Percentiles rank a stretch among this genome's conserved stretches.
phyloP scores from a whole-genome alignment of 2,329 filamentous ascomycete genomes.

The Fragosphaeria purpurea region DNA sequence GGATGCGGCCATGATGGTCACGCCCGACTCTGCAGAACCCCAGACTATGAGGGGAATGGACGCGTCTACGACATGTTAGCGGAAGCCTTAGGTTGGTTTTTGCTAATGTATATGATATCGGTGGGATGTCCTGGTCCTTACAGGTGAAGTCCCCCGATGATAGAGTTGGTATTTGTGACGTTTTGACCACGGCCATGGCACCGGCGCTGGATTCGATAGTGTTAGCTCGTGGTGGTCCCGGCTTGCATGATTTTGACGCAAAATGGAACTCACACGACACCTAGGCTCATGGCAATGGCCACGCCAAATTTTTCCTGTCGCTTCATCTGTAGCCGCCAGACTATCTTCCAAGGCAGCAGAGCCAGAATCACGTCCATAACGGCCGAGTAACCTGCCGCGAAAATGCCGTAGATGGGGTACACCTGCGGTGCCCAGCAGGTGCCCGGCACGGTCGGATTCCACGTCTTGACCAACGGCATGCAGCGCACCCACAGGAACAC shows the following conservation, averaged over 20 bases:
- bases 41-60: slow-evolving; percentile 1
- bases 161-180: slow-evolving; percentile 1
- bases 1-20: slow-evolving; percentile 3
- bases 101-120: not conserved
- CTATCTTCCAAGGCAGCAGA: slow-evolving; percentile 21
- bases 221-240: no score
- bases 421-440: slow-evolving; percentile 15
- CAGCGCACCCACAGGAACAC: slow-evolving; percentile 9
- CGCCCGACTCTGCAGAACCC: slow-evolving; percentile 1
- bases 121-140: not conserved
- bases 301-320: slow-evolving; percentile 21
- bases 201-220: not conserved
- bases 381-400: slow-evolving; percentile 13
- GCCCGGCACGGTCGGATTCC: slow-evolving; percentile 3
- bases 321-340: slow-evolving; percentile 20
- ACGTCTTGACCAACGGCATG: slow-evolving; percentile 7
- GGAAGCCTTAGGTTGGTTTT: not conserved
- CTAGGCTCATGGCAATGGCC: slow-evolving; percentile 22
- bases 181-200: slow-evolving; percentile 3
- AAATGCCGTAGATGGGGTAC: slow-evolving; percentile 16
- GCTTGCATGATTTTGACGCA: no score
- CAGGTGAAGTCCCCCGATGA: slow-evolving; percentile 1
- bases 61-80: not conserved
- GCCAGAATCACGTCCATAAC: slow-evolving; percentile 10
- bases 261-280: slow-evolving; percentile 15